Evolutionary conservation across 129 eudicot species (phyloP).

Genomic region (Arctium lappa): DNA sequence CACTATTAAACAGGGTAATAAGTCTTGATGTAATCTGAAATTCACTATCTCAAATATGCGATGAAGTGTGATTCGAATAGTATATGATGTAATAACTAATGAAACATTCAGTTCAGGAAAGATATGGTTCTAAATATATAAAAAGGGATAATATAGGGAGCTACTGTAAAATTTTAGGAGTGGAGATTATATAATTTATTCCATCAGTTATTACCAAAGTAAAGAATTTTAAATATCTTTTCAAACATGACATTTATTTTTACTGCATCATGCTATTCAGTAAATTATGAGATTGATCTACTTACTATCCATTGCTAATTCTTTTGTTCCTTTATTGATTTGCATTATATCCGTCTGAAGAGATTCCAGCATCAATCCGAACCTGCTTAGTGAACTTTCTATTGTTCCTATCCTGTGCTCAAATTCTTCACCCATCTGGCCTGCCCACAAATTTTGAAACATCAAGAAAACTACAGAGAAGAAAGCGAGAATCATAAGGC

Average conservation of each 20-base stretch:
- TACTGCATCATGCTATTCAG: neutral
- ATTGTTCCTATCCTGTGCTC: constrained; percentile 72
- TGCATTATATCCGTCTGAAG: constrained; percentile 87
- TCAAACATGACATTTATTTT: neutral
- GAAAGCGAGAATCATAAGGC: neutral
- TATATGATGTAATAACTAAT: neutral
- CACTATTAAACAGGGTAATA: neutral
- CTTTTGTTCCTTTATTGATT: constrained; percentile 82
- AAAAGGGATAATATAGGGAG: neutral
- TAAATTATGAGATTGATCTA: constrained; percentile 13
- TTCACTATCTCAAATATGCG: neutral
- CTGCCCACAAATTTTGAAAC: constrained; percentile 43
- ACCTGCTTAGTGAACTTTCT: constrained; percentile 75
- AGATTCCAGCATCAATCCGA: constrained; percentile 85
- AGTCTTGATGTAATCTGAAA: neutral
- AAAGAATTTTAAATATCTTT: neutral
- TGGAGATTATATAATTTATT: neutral
- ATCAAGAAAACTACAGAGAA: constrained; percentile 18
- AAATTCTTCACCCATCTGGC: constrained; percentile 75
- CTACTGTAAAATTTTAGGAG: neutral
- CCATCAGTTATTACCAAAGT: neutral
- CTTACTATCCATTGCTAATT: constrained; percentile 75
- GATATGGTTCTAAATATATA: neutral
- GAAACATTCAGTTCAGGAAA: constrained; percentile 1
- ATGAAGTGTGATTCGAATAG: neutral